Conservation (phyloP, 345 rosid genomes). For the Microcos paniculata region DNA sequence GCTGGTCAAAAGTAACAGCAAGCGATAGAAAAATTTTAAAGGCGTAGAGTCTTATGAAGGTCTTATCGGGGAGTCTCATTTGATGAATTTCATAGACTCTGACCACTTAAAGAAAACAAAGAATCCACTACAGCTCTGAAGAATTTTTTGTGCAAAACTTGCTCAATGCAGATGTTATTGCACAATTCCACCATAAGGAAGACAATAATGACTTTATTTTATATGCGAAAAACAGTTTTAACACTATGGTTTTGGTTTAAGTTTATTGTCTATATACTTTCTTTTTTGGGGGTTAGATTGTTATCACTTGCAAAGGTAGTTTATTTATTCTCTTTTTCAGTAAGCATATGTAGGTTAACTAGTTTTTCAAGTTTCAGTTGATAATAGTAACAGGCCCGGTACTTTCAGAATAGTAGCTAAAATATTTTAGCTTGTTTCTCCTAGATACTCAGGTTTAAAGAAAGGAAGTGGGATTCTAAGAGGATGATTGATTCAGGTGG, state of each 20-base stretch:
- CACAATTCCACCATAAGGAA: neutral
- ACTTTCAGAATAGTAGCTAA: slow-evolving; percentile 22
- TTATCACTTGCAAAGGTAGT: neutral
- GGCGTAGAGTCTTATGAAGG: neutral
- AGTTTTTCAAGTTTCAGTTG: slow-evolving; percentile 1
- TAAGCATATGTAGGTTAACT: neutral
- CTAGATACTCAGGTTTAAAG: slow-evolving; percentile 91
- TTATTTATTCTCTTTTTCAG: neutral
- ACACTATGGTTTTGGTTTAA: neutral
- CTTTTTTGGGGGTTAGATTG: neutral
- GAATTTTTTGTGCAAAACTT: neutral
- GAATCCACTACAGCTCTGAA: neutral
- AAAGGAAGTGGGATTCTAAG: slow-evolving; percentile 93
- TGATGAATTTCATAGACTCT: neutral
- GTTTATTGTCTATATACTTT: neutral
- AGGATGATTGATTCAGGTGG: slow-evolving; percentile 87
- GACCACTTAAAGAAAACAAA: neutral
- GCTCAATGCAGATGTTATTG: neutral
- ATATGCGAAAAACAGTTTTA: neutral
- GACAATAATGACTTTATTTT: neutral
- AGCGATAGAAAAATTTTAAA: neutral
- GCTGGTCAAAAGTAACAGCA: neutral
- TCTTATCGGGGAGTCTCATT: neutral
- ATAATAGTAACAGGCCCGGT: neutral
- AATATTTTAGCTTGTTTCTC: slow-evolving; percentile 34